Conservation (phyloP, 768 basidiomycete species). For the Termitomyces heimii region DNA sequence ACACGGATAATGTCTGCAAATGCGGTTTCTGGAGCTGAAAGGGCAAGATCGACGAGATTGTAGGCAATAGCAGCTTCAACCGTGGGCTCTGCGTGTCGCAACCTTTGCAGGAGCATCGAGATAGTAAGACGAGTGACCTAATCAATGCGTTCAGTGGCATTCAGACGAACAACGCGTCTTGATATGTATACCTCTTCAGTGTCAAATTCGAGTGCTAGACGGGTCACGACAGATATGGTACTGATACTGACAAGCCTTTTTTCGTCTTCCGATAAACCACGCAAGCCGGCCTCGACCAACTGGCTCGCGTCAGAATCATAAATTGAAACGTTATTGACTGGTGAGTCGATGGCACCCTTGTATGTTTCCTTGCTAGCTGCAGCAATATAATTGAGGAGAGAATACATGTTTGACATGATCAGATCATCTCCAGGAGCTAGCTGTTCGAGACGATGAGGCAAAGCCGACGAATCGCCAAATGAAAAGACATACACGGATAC, state of each 20-base stretch:
- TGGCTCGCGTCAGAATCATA: conserved; percentile 40
- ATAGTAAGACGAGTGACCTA: conserved; percentile 83
- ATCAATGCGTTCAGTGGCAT: neutral
- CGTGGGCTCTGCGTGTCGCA: conserved; percentile 78
- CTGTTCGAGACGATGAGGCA: conserved; percentile 29
- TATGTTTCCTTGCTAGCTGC: conserved; percentile 74
- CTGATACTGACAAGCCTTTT: conserved; percentile 81
- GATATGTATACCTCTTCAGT: conserved; percentile 62
- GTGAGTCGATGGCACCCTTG: conserved; percentile 40
- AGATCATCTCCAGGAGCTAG: conserved; percentile 83
- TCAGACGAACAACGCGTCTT: neutral
- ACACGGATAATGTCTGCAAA: conserved; percentile 81
- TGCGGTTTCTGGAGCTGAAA: conserved; percentile 67
- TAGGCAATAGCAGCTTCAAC: conserved; percentile 90
- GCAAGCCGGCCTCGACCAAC: conserved; percentile 57
- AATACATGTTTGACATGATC: conserved; percentile 94
- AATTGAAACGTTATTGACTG: conserved; percentile 35
- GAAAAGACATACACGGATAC: conserved; percentile 60
- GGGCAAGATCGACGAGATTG: conserved; percentile 85
- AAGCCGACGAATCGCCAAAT: neutral
- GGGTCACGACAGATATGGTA: conserved; percentile 87
- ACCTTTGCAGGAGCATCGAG: conserved; percentile 87
- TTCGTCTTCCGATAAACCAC: conserved; percentile 76
- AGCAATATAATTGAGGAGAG: conserved; percentile 87
- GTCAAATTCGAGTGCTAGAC: conserved; percentile 81